phyloP scores from a whole-genome alignment of 495 filamentous ascomycete species.

The Aspergillus coremiiformis region DNA sequence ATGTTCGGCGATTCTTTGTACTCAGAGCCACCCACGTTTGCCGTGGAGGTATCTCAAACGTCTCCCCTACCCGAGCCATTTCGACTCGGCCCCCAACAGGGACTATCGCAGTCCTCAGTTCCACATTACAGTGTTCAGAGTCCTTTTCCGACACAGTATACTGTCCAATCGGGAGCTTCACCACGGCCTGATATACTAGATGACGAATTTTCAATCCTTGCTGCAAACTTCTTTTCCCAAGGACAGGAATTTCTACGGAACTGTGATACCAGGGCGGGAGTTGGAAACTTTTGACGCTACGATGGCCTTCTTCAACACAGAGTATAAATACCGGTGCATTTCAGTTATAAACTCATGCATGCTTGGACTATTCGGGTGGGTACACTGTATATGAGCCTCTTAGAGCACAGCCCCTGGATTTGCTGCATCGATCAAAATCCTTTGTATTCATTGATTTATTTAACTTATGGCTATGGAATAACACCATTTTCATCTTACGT shows the following conservation, averaged over 20 bases:
- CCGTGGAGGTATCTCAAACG: conserved; percentile 39
- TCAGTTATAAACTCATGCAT: background rate
- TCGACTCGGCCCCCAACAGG: conserved; percentile 24
- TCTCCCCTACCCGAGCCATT: conserved; percentile 40
- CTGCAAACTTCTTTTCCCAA: conserved; percentile 43
- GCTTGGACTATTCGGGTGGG: background rate
- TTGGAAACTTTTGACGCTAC: conserved; percentile 30
- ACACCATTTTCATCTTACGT: too few species aligned
- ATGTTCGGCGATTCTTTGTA: conserved; percentile 39
- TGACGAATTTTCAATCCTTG: conserved; percentile 43
- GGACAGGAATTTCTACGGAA: conserved; percentile 38
- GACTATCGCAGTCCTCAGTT: conserved; percentile 8
- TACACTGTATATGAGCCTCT: background rate
- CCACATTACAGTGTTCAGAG: conserved; percentile 14
- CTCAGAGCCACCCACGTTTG: conserved; percentile 14
- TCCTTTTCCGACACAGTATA: conserved; percentile 15
- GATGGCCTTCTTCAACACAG: background rate
- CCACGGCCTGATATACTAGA: conserved; percentile 29
- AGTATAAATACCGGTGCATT: background rate
- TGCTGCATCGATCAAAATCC: background rate
- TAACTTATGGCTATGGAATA: too few species aligned
- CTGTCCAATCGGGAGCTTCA: conserved; percentile 16
- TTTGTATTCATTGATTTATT: too few species aligned
- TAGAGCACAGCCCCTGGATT: background rate
- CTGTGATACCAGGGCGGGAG: conserved; percentile 31